Base-by-base conservation (phyloP, 2,329 filamentous ascomycete species). In the Microcyclospora pomicola region DNA sequence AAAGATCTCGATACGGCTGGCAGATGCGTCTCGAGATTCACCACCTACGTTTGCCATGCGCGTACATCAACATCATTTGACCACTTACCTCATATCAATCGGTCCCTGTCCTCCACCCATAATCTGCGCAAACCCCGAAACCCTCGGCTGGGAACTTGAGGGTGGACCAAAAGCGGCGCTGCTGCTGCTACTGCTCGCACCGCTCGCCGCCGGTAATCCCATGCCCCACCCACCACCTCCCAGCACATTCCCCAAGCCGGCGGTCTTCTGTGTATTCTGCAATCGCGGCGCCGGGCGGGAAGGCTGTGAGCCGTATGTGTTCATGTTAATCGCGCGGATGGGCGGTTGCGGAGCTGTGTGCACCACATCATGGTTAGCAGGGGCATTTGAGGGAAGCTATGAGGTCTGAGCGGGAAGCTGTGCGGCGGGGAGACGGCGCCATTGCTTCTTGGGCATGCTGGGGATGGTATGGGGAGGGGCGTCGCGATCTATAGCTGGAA, bases 311-410 rank as follows among this genome's bases (percentile, higher is more conserved):
- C 66, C 64, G 54, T 73, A 75, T 54, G 65, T 60, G 41, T 59
- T 61, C 51, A 68, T 64, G 43, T 67, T 65, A 58, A 73, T 68
- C 42, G 62, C 63, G 55, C 68, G 66, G 47, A 73, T 53, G 47
- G 65, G 61, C 57, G 71, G 68, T 45, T 43, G 41, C 36, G 42
- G 40, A 31, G 12, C 39, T 49, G 46, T 33, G n/a, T 24, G 5
- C 19, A 24, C 19, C 19, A 24, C 19, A 24, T 24, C 19, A 24
- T 24, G 19, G 19, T 24, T 24, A 24, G 19, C 19, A 24, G 19
- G 19, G 7, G 19, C 19, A 7, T 24, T 24, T 24, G 19, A 7
- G 19, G 19, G 19, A 24, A 24, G 19, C 5, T 4, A 24, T 7
- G 19, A 7, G 19, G 7, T 5, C 7, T 7, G 19, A 24, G 19